Evolutionary conservation across 805 yeast genomes (phyloP).

Genomic region (Blastobotrys americana): DNA sequence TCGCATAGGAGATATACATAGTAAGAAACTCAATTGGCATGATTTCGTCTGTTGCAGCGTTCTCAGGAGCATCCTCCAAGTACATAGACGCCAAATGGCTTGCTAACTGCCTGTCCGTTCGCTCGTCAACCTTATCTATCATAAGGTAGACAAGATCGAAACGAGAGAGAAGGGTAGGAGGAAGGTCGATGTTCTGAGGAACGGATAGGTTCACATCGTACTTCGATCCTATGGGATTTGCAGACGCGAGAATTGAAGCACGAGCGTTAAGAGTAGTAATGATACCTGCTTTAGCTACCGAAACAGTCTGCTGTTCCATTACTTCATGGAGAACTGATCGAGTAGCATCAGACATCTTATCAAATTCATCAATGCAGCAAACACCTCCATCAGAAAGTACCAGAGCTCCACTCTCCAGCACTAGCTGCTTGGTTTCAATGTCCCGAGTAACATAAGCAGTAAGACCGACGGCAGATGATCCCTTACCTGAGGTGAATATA

Average conservation of each 20-base stretch:
- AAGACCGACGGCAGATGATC: slow-evolving; percentile 97
- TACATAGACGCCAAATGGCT: slow-evolving; percentile 87
- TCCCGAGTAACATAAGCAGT: slow-evolving; percentile 97
- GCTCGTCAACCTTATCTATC: slow-evolving; percentile 86
- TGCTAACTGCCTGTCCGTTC: slow-evolving; percentile 77
- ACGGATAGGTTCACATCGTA: slow-evolving; percentile 95
- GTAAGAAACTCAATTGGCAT: slow-evolving; percentile 85
- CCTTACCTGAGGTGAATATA: slow-evolving; percentile 96
- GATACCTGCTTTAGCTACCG: slow-evolving; percentile 97
- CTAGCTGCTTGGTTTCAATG: slow-evolving; percentile 86
- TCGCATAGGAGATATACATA: slow-evolving; percentile 88
- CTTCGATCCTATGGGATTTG: slow-evolving; percentile 93
- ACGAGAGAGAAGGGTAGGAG: slow-evolving; percentile 91
- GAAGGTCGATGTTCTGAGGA: slow-evolving; percentile 89
- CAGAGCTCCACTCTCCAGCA: slow-evolving; percentile 91
- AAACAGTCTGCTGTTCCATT: slow-evolving; percentile 98
- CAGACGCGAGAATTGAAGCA: slow-evolving; percentile 91
- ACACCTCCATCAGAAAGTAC: slow-evolving; percentile 97
- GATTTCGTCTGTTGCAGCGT: slow-evolving; percentile 59
- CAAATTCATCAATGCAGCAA: slow-evolving; percentile 98
- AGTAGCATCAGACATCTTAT: slow-evolving; percentile 92
- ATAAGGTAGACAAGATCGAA: slow-evolving; percentile 91
- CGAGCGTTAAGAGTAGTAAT: slow-evolving; percentile 95
- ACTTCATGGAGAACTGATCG: slow-evolving; percentile 95
- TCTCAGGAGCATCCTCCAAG: slow-evolving; percentile 75